A percentile compares a stretch with the other conserved stretches of the same genome.
phyloP scores from a whole-genome alignment of 345 rosid species.

The Turnera subulata region DNA sequence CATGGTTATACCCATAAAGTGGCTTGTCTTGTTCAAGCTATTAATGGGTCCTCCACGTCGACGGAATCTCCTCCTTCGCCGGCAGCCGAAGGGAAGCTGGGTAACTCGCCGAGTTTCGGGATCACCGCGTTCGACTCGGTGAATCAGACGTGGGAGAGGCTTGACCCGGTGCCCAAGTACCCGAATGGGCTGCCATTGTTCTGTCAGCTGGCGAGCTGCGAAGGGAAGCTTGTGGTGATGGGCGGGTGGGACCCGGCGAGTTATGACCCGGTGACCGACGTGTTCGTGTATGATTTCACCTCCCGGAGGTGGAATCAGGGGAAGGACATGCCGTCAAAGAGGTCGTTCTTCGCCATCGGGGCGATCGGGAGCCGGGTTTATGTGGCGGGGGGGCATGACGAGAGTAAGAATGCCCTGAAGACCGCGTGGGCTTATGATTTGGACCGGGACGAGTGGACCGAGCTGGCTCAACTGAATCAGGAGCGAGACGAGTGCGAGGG shows the following conservation, averaged over 20 bases:
- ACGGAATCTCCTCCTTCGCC: constrained; percentile 11
- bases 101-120: constrained; percentile 31
- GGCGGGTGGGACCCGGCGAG: constrained; percentile 69
- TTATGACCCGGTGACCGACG: constrained; percentile 47
- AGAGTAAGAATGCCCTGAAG: constrained; percentile 59
- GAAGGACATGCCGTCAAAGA: constrained; percentile 48
- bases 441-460: constrained; percentile 48
- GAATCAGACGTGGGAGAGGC: constrained; percentile 35
- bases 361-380: constrained; percentile 28
- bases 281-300: constrained; percentile 49
- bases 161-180: constrained; percentile 39
- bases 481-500: constrained; percentile 75
- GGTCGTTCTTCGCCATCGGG: constrained; percentile 58
- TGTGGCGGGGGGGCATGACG: constrained; percentile 67
- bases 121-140: constrained; percentile 42
- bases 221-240: constrained; percentile 54
- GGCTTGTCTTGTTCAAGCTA: constrained; percentile 54
- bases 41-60: not conserved
- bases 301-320: constrained; percentile 44
- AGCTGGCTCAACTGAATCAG: constrained; percentile 44
- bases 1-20: constrained; percentile 37
- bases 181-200: constrained; percentile 58
- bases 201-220: constrained; percentile 49
- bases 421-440: constrained; percentile 58
- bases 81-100: not conserved